Conservation (phyloP, 768 basidiomycete species). For the Lactifluus pinguis region DNA sequence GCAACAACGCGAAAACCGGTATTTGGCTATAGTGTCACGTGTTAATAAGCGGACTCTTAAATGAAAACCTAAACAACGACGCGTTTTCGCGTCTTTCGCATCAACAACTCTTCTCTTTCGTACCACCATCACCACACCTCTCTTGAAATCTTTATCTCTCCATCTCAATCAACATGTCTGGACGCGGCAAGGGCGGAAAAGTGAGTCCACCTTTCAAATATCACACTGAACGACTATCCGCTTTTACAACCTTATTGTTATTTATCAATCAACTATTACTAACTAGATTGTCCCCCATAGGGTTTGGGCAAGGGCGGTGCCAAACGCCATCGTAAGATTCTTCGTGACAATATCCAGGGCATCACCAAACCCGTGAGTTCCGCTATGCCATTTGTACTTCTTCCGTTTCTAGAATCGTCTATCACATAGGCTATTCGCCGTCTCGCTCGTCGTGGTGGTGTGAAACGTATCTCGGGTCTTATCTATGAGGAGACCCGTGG, state of each 20-base stretch:
- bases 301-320: constrained; percentile 97
- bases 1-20: not conserved
- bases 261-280: constrained; percentile 5
- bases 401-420: constrained; percentile 14
- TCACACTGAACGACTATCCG: not conserved
- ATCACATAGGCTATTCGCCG: constrained; percentile 75
- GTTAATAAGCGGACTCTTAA: constrained; percentile 13
- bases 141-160: constrained; percentile 16
- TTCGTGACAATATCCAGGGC: constrained; percentile 74
- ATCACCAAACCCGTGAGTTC: constrained; percentile 36
- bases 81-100: constrained; percentile 11
- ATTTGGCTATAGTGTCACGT: constrained; percentile 12
- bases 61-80: constrained; percentile 14
- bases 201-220: constrained; percentile 24
- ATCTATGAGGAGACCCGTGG: constrained; percentile 96
- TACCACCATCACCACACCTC: constrained; percentile 16
- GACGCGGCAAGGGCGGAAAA: constrained; percentile 95
- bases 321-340: constrained; percentile 93
- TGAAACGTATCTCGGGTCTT: constrained; percentile 89
- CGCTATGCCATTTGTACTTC: constrained; percentile 7
- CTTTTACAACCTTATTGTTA: constrained; percentile 4
- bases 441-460: constrained; percentile 95
- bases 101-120: constrained; percentile 15
- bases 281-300: constrained; percentile 25
- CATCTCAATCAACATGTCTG: constrained; percentile 57